phyloP scores from a whole-genome alignment of 495 filamentous ascomycete species.

The Annulohypoxylon stygium region DNA sequence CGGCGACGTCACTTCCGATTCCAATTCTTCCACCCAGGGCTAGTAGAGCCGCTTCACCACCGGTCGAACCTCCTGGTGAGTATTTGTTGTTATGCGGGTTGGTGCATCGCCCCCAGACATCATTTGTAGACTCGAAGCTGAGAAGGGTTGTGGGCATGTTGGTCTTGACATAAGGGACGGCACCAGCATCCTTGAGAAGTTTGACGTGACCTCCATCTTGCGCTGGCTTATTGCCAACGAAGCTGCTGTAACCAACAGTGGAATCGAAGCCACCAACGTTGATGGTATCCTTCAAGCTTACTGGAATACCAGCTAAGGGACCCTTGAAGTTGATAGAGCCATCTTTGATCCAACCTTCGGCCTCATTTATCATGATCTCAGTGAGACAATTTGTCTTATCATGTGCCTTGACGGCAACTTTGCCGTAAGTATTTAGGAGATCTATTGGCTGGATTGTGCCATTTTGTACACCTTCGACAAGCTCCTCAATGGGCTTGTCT shows the following conservation, averaged over 20 bases:
- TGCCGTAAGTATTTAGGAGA: constrained; percentile 90
- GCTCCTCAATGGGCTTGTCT: constrained; percentile 77
- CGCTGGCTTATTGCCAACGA: constrained; percentile 72
- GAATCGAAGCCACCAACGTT: constrained; percentile 88
- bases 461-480: constrained; percentile 83
- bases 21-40: constrained; percentile 93
- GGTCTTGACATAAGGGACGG: constrained; percentile 95
- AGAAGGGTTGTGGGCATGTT: constrained; percentile 92
- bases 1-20: constrained; percentile 94
- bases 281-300: constrained; percentile 90
- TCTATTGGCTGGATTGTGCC: constrained; percentile 74
- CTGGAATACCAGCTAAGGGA: constrained; percentile 88
- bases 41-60: constrained; percentile 87
- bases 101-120: constrained; percentile 83
- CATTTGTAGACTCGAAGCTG: constrained; percentile 92
- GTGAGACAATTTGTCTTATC: constrained; percentile 91
- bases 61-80: constrained; percentile 91
- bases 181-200: constrained; percentile 92
- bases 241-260: constrained; percentile 82
- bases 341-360: constrained; percentile 79
- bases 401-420: constrained; percentile 87
- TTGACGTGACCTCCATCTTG: constrained; percentile 81
- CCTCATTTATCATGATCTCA: constrained; percentile 84
- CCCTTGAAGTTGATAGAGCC: constrained; percentile 78
- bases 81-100: constrained; percentile 89